Percentiles rank a stretch among this genome's conserved stretches.
phyloP scores from a whole-genome alignment of 768 basidiomycete genomes.

The Rhodosporidiobolus odoratus region DNA sequence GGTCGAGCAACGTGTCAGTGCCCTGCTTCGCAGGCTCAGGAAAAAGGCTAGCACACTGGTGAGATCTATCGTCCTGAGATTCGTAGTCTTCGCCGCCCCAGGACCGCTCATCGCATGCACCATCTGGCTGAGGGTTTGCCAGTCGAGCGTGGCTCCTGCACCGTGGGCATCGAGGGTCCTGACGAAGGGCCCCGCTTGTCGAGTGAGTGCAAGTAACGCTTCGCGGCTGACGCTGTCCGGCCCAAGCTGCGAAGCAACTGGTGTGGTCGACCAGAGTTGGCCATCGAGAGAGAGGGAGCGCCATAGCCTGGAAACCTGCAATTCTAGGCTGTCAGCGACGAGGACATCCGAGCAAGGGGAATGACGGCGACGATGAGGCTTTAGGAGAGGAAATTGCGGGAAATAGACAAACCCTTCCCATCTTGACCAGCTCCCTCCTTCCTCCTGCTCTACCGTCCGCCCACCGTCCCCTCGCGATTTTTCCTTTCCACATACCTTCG shows the following conservation, averaged over 20 bases:
- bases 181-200: constrained; percentile 62
- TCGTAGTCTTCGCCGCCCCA: background rate
- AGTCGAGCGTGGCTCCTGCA: constrained; percentile 1
- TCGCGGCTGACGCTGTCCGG: constrained; percentile 54
- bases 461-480: constrained; percentile 56
- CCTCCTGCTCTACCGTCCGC: constrained; percentile 65
- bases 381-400: background rate
- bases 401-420: constrained; percentile 62
- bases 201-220: constrained; percentile 56
- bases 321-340: too few relatives aligned
- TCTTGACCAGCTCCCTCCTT: constrained; percentile 67
- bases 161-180: constrained; percentile 61
- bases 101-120: background rate
- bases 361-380: constrained; percentile 26
- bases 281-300: constrained; percentile 71
- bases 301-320: constrained; percentile 65
- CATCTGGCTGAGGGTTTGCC: constrained; percentile 5
- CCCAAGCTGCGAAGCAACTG: constrained; percentile 57
- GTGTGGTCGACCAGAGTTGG: constrained; percentile 68
- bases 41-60: constrained; percentile 22
- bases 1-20: constrained; percentile 38
- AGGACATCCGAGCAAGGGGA: too few relatives aligned
- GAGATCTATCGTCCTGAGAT: constrained; percentile 6
- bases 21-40: too few relatives aligned
- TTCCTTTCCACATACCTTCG: constrained; percentile 13